Evolutionary conservation across 768 basidiomycete genomes (phyloP), one percentile per base, ranked within the genome.

Genomic region (Serendipita sp.): DNA sequence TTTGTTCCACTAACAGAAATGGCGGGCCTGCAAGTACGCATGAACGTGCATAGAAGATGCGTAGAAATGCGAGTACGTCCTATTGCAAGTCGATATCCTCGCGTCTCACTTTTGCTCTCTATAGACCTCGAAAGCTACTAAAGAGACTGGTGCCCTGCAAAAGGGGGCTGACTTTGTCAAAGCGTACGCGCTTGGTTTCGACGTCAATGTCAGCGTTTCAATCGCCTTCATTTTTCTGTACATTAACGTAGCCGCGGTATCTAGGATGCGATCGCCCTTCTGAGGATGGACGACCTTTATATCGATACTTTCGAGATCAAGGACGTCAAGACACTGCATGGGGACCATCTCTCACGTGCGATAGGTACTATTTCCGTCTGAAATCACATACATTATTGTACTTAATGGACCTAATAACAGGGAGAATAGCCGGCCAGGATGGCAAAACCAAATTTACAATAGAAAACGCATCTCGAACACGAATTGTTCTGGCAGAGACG

Each of bases 401-500:
- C 48, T 51, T 1, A n/a, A 32, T n/a, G 28, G 30, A 46, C 30
- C 30, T 32, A 8, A 32, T 63, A 63, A 8, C 69, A 91, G 89
- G 92, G 69, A 94, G 96, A 69, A 98, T 99, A 72, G 96, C 96
- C 10, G 96, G 96, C 3, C 93, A 99, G 73, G 93, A 96, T 68
- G 96, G 96, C 48, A 97, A 97, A 77, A 97, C 94, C 10, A 94
- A 96, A 73, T 98, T 97, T 74, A 93, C 94, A 1, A 98, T 99
- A 64, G 96, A 99, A 78, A 99, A 98, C 70, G 83, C 93, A 2
- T 94, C 87, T 69, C 82, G 95, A 65, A 99, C 96, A 32, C 87
- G 96, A n/a, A 97, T 99, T 65, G 91, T 99, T 52, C 83, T 99
- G 46, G 96, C 96, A 10, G 96, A 99, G 73, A 93, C 92, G 94